phyloP scores from a whole-genome alignment of 2,329 filamentous ascomycete genomes.

The Cordyceps cateniannulata region DNA sequence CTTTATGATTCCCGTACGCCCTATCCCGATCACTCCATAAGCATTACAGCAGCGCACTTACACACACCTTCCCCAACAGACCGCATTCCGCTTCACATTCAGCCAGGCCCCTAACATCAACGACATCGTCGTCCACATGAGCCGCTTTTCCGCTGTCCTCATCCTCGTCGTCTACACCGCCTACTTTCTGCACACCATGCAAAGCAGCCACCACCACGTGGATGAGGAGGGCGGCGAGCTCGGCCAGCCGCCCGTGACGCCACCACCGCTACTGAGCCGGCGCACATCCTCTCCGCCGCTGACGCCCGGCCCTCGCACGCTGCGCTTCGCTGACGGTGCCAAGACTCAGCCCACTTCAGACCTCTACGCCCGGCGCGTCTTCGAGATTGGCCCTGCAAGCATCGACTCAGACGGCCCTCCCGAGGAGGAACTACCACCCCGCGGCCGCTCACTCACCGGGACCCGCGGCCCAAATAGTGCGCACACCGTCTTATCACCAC shows the following conservation, averaged over 20 bases:
- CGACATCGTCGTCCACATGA: conserved; percentile 61
- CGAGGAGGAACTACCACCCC: background rate
- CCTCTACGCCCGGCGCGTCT: background rate
- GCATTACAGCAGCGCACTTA: background rate
- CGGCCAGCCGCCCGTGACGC: conserved; percentile 35
- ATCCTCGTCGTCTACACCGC: conserved; percentile 65
- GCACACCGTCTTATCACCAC: conserved; percentile 17
- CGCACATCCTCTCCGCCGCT: background rate
- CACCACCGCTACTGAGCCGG: background rate
- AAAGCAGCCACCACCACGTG: conserved; percentile 49
- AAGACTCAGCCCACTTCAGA: background rate
- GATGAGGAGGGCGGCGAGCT: conserved; percentile 61
- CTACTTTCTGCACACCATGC: conserved; percentile 72
- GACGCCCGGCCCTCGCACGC: conserved; percentile 18
- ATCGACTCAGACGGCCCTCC: background rate
- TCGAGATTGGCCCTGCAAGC: background rate
- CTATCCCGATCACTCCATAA: background rate
- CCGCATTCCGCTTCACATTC: conserved; percentile 45
- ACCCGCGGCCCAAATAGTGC: background rate
- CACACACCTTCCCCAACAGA: conserved; percentile 19
- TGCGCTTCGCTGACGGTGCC: conserved; percentile 14
- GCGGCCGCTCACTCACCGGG: background rate
- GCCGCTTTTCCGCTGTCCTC: conserved; percentile 70
- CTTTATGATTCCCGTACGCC: conserved; percentile 30
- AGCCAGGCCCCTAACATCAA: conserved; percentile 50